These are phyloP conservation scores for Cutaneotrichosporon spelunceum DNA, from an alignment of 1,284 basidiomycete genomes.

Conservation along the genomic window DNA sequence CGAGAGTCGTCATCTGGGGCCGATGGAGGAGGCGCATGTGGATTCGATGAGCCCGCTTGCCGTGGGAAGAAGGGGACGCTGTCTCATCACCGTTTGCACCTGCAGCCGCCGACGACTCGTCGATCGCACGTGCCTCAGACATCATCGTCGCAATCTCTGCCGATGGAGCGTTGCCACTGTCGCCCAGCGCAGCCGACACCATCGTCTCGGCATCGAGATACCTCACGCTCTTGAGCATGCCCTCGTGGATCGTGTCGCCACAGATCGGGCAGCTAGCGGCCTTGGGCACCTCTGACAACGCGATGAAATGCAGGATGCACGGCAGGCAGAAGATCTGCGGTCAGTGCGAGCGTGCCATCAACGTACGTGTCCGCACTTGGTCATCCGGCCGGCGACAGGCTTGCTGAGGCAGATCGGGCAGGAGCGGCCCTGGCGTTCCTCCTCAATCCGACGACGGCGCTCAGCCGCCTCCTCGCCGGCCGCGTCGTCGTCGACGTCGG, in stretches of 20 bases:
- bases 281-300: conserved; percentile 71
- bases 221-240: conserved; percentile 86
- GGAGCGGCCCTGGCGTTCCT: conserved; percentile 55
- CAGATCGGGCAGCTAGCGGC: conserved; percentile 94
- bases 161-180: conserved; percentile 20
- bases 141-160: conserved; percentile 12
- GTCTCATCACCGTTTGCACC: background rate
- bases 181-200: conserved; percentile 34
- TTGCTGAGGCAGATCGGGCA: conserved; percentile 89
- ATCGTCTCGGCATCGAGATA: conserved; percentile 50
- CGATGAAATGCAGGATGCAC: conserved; percentile 72
- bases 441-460: conserved; percentile 36
- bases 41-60: conserved; percentile 49
- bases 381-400: conserved; percentile 91
- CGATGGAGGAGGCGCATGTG: conserved; percentile 88
- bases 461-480: conserved; percentile 41
- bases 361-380: conserved; percentile 93
- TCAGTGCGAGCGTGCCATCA: conserved; percentile 69
- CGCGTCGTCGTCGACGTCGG: conserved; percentile 35
- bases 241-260: conserved; percentile 85
- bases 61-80: background rate
- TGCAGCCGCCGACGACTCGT: conserved; percentile 32
- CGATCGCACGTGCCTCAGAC: conserved; percentile 47
- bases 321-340: conserved; percentile 54
- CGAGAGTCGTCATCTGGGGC: conserved; percentile 91